Conservation (phyloP, 306 rosid genomes). For the Quercus cerris region DNA sequence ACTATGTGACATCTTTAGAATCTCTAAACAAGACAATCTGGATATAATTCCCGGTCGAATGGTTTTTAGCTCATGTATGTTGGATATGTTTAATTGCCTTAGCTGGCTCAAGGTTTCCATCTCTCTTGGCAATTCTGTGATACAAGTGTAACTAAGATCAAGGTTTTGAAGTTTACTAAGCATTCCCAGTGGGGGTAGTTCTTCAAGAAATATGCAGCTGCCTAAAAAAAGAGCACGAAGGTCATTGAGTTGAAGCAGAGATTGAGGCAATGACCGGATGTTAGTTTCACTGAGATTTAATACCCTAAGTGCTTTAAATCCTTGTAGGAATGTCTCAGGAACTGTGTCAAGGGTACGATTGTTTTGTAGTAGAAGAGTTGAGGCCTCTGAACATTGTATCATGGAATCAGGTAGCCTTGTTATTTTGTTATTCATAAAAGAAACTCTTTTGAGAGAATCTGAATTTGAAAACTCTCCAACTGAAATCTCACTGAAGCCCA, state of each 20-base stretch:
- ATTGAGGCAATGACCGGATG: not conserved
- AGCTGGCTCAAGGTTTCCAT: slow-evolving; percentile 8
- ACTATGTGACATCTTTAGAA: slow-evolving; percentile 8
- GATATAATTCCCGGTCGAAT: slow-evolving; percentile 4
- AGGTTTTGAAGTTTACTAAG: slow-evolving; percentile 16
- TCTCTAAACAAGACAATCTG: slow-evolving; percentile 14
- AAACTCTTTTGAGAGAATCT: slow-evolving; percentile 3
- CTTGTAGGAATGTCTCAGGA: slow-evolving; percentile 4
- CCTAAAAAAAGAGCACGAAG: slow-evolving; percentile 10
- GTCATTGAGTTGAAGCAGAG: slow-evolving; percentile 6
- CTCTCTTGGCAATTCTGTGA: slow-evolving; percentile 10
- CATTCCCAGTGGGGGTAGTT: not conserved
- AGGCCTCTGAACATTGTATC: slow-evolving; percentile 4
- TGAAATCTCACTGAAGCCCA: slow-evolving; percentile 4
- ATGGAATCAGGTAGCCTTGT: not conserved
- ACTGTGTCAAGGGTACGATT: not conserved
- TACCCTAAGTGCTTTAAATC: slow-evolving; percentile 9
- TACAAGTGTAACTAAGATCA: slow-evolving; percentile 6
- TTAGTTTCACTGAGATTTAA: slow-evolving; percentile 4
- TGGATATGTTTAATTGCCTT: slow-evolving; percentile 14
- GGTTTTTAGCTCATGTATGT: slow-evolving; percentile 2
- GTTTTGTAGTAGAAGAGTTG: slow-evolving; percentile 5
- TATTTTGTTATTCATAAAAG: slow-evolving; percentile 13
- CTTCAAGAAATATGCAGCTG: slow-evolving; percentile 8
- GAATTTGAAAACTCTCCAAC: not conserved